Base-by-base conservation (phyloP, 2,329 filamentous ascomycete genomes). In the Fusarium tuaranense region DNA sequence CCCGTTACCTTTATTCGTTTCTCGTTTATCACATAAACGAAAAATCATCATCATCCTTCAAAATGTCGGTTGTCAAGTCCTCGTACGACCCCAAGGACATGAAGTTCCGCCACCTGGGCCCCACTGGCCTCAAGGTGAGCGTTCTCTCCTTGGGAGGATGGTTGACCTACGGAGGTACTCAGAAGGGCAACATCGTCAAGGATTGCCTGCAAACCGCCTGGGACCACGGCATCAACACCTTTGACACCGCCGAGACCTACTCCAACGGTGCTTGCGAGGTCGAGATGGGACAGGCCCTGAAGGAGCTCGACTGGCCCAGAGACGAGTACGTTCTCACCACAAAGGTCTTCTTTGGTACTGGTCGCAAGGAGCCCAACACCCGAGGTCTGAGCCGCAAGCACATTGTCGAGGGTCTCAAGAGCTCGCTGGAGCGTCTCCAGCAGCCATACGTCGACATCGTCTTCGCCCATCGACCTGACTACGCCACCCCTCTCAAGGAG, bases 341-440 rank as follows among this genome's bases (percentile, higher is more conserved):
- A 38, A 79, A 79, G 66, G 59, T 79, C n/a, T 79, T 79, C 65
- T 79, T 79, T 13, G 78, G 78, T 1, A 79, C 78, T n/a, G 77
- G 77, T 0, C 78, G 78, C 68, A 78, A 79, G 68, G 78, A 79
- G 63, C 78, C 77, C 70, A 93, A 93, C 83, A 92, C 92, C 78
- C 84, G 86, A 46, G 91, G 91, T 13, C 86, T 93, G 44, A 91
- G 88, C 9, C 86, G 90, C 64, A 93, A 93, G 81, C 91, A 93
- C 81, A 85, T 93, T 63, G 86, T 93, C 70, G 91, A 92, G 83
- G 78, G 78, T 12, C 67, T 78, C 30, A 78, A 79, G 76, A 74
- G 69, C 65, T 78, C 76, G 1, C 59, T 79, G 30, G 62, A 71
- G 62, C 77, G 77, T 32, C 63, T 78, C n/a, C 68, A 78, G 1